Conservation (phyloP, 2,329 filamentous ascomycete genomes). For the Penicillium aurantiogriseum region DNA sequence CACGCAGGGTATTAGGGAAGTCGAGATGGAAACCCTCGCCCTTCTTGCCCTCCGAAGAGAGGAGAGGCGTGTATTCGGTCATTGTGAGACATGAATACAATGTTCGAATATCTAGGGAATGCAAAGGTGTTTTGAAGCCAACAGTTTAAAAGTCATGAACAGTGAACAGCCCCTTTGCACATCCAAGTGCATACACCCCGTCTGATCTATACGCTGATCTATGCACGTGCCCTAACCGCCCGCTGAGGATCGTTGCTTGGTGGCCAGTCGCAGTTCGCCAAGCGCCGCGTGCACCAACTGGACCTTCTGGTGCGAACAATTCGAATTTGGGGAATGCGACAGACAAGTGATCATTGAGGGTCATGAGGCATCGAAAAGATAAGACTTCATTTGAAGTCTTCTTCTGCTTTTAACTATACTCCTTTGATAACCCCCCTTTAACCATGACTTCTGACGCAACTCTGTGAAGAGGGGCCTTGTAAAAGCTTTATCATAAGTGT, state of each 20-base stretch:
- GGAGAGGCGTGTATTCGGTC: conserved; percentile 17
- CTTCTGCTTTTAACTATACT: neutral
- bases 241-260: conserved; percentile 14
- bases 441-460: neutral
- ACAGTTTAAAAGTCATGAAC: neutral
- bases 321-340: neutral
- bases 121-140: neutral
- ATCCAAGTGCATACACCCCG: neutral
- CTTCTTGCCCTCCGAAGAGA: conserved; percentile 12
- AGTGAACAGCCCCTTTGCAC: neutral
- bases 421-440: neutral
- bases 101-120: neutral
- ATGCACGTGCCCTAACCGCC: conserved; percentile 18
- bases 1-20: conserved; percentile 52
- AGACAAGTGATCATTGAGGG: neutral
- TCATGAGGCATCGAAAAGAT: neutral
- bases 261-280: conserved; percentile 16
- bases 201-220: neutral
- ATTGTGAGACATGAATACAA: conserved; percentile 6
- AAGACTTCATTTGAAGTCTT: neutral
- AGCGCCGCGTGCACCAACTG: conserved; percentile 13
- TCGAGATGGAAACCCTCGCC: neutral
- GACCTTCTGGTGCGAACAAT: neutral
- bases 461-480: neutral
- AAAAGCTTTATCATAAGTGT: neutral